Conservation (phyloP, 2,329 filamentous ascomycete species). For the Aureobasidium sp. region DNA sequence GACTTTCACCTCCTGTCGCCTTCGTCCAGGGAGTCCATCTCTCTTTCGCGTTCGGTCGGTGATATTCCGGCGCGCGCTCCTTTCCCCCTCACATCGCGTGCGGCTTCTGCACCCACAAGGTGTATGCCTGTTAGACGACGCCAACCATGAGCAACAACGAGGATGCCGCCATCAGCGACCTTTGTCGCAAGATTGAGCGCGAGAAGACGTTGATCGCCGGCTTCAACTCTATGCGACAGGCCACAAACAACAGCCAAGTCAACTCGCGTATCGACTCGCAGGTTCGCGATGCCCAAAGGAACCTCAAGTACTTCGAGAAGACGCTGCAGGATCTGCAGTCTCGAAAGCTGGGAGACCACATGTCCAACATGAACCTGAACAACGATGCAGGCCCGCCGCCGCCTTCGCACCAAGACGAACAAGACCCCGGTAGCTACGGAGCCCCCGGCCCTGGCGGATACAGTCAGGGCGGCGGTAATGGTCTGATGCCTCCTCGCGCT, state of each 20-base stretch:
- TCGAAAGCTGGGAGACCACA: constrained; percentile 62
- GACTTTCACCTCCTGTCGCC: not conserved
- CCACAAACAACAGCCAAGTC: constrained; percentile 88
- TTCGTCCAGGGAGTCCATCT: not conserved
- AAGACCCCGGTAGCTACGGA: constrained; percentile 44
- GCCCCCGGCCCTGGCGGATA: constrained; percentile 46
- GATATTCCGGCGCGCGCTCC: constrained; percentile 5
- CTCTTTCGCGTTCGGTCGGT: constrained; percentile 4
- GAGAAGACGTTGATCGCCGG: constrained; percentile 93
- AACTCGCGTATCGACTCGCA: constrained; percentile 86
- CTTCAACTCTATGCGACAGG: constrained; percentile 89
- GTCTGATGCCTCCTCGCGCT: constrained; percentile 72
- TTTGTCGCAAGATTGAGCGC: constrained; percentile 95
- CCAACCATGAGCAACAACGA: constrained; percentile 45
- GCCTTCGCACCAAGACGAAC: constrained; percentile 3
- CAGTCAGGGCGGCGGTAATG: constrained; percentile 56
- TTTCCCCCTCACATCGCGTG: constrained; percentile 1
- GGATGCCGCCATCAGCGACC: constrained; percentile 64
- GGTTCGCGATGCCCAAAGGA: constrained; percentile 86
- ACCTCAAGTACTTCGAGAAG: constrained; percentile 93
- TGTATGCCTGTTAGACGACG: constrained; percentile 17
- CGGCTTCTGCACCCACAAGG: not conserved
- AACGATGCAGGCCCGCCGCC: constrained; percentile 35
- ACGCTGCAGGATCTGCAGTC: constrained; percentile 82
- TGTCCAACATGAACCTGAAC: constrained; percentile 59